These are phyloP conservation scores for Metschnikowia aberdeeniae DNA, from an alignment of 805 yeast species.

Conservation along the genomic window DNA sequence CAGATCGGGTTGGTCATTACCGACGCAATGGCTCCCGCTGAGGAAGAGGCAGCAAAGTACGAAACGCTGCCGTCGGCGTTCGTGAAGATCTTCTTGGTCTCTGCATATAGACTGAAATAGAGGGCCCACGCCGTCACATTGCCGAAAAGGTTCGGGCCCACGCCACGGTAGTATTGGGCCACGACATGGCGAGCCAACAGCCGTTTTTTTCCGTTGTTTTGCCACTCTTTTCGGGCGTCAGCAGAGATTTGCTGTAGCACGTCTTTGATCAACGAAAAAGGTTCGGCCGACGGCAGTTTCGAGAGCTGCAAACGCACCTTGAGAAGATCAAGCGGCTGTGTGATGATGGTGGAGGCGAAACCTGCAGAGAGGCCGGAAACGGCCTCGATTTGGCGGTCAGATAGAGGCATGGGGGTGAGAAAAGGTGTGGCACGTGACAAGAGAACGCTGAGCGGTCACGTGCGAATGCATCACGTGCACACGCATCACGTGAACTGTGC, in stretches of 20 bases:
- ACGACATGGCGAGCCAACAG: conserved; percentile 5
- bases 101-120: conserved; percentile 75
- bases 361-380: conserved; percentile 82
- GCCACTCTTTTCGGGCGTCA: conserved; percentile 18
- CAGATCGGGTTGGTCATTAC: conserved; percentile 87
- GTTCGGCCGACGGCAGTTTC: conserved; percentile 9
- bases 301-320: conserved; percentile 78
- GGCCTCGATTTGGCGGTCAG: conserved; percentile 46
- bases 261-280: conserved; percentile 19
- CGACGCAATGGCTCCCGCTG: conserved; percentile 75
- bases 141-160: conserved; percentile 76
- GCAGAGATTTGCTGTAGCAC: conserved; percentile 20
- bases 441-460: not conserved
- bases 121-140: conserved; percentile 86
- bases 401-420: conserved; percentile 1
- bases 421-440: not conserved
- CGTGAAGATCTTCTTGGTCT: conserved; percentile 38
- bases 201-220: not conserved
- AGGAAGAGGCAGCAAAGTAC: conserved; percentile 33
- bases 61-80: conserved; percentile 19
- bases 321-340: conserved; percentile 87
- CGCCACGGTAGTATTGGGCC: conserved; percentile 59
- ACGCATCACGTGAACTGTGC: too few species aligned
- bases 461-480: not conserved
- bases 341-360: conserved; percentile 65